Evolutionary conservation across 331 rosid species (phyloP).

Genomic region (Cydonia oblonga): DNA sequence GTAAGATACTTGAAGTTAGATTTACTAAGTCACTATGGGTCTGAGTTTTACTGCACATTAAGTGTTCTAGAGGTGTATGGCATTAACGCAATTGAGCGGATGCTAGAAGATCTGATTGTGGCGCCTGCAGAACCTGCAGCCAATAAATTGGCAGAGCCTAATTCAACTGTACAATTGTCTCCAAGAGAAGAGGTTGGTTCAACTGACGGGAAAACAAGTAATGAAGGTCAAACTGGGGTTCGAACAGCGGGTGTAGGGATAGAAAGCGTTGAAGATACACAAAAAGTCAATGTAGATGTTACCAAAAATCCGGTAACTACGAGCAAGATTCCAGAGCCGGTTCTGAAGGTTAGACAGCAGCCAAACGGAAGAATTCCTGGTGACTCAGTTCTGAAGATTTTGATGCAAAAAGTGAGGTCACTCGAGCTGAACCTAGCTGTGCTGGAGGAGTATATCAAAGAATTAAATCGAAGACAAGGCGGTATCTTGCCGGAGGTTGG

Average conservation of each 20-base stretch:
- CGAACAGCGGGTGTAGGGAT: constrained; percentile 17
- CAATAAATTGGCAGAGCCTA: constrained; percentile 32
- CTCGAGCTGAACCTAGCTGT: constrained; percentile 62
- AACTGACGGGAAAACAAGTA: constrained; percentile 25
- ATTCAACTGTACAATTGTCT: constrained; percentile 40
- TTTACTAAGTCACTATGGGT: constrained; percentile 68
- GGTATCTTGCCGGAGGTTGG: constrained; percentile 45
- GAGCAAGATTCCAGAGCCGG: constrained; percentile 53
- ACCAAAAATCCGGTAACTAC: constrained; percentile 22
- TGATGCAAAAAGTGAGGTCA: constrained; percentile 81
- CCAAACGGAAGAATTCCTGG: constrained; percentile 73
- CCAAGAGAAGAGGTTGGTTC: constrained; percentile 37
- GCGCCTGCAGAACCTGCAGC: constrained; percentile 41
- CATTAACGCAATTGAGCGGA: constrained; percentile 68
- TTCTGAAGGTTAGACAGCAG: constrained; percentile 55
- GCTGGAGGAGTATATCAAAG: constrained; percentile 59
- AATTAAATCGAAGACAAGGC: constrained; percentile 46
- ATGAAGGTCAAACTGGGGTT: constrained; percentile 26
- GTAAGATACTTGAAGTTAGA: constrained; percentile 68
- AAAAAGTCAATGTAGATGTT: constrained; percentile 23
- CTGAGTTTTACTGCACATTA: constrained; percentile 86
- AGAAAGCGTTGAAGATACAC: constrained; percentile 27
- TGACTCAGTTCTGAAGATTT: constrained; percentile 79
- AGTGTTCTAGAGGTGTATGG: constrained; percentile 84
- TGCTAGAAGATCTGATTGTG: constrained; percentile 85